Evolutionary conservation across 257 asterid genomes (phyloP).

Genomic region (Solanum bulbocastanum): DNA sequence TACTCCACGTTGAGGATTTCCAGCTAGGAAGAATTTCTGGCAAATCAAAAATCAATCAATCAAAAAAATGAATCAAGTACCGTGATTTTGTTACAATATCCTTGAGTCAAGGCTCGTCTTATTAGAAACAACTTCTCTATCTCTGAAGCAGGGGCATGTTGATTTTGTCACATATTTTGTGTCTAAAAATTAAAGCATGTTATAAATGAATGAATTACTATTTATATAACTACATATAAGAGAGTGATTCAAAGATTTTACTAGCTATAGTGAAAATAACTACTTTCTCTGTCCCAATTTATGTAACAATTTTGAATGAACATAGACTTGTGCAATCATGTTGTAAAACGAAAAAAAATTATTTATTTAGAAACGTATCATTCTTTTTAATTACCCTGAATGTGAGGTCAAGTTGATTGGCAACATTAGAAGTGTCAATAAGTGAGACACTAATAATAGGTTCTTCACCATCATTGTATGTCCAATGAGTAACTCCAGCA

Average conservation of each 20-base stretch:
- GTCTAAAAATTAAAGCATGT: neutral
- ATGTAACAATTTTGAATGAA: neutral
- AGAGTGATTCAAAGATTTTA: neutral
- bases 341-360: no score
- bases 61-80: neutral
- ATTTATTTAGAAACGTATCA: neutral
- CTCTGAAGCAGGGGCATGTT: neutral
- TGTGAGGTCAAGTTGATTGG: slow-evolving; percentile 46
- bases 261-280: neutral
- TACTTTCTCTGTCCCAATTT: neutral
- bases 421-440: slow-evolving; percentile 28
- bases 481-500: slow-evolving; percentile 37
- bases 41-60: neutral
- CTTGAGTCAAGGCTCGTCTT: neutral
- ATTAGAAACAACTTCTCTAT: neutral
- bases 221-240: neutral
- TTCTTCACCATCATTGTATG: slow-evolving; percentile 40
- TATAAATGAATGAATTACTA: neutral
- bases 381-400: slow-evolving; percentile 25
- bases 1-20: slow-evolving; percentile 26
- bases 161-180: neutral
- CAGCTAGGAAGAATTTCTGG: slow-evolving; percentile 58
- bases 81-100: neutral
- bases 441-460: slow-evolving; percentile 29
- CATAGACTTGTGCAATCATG: neutral